Conservation (phyloP, 768 basidiomycete genomes). For the Lentinula sp. region DNA sequence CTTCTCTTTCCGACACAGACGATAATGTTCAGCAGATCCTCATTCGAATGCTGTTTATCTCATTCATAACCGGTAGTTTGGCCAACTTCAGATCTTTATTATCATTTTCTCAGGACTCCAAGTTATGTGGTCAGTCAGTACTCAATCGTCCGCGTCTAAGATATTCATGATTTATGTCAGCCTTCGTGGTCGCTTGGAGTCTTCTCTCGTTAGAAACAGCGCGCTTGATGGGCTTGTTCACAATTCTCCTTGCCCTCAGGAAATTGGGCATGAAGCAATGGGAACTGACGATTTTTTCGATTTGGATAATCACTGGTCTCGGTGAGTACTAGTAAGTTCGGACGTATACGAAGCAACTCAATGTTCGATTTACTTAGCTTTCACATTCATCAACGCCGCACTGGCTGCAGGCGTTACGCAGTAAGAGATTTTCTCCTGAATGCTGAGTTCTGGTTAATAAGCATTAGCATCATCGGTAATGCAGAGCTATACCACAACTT, state of each 20-base stretch:
- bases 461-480: not conserved
- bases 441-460: not conserved
- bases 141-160: not conserved
- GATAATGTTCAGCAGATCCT: not conserved
- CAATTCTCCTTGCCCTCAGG: slow-evolving; percentile 27
- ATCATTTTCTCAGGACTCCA: slow-evolving; percentile 15
- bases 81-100: slow-evolving; percentile 24
- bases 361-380: slow-evolving; percentile 17
- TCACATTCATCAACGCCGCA: slow-evolving; percentile 34
- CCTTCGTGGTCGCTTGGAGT: slow-evolving; percentile 40
- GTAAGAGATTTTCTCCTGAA: slow-evolving; percentile 13
- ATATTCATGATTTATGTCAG: slow-evolving; percentile 16
- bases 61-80: slow-evolving; percentile 22
- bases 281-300: slow-evolving; percentile 26
- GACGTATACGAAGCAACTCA: not conserved
- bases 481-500: slow-evolving; percentile 16
- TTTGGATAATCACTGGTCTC: slow-evolving; percentile 22
- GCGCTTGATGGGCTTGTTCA: slow-evolving; percentile 31
- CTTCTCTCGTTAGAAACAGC: slow-evolving; percentile 31
- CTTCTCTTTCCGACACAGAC: not conserved
- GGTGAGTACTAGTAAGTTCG: slow-evolving; percentile 24
- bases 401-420: slow-evolving; percentile 26
- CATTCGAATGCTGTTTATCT: slow-evolving; percentile 19
- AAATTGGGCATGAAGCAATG: slow-evolving; percentile 19
- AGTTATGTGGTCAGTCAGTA: slow-evolving; percentile 14